Base-by-base conservation (phyloP, 768 basidiomycete genomes). In the Exsudoporus frostii region DNA sequence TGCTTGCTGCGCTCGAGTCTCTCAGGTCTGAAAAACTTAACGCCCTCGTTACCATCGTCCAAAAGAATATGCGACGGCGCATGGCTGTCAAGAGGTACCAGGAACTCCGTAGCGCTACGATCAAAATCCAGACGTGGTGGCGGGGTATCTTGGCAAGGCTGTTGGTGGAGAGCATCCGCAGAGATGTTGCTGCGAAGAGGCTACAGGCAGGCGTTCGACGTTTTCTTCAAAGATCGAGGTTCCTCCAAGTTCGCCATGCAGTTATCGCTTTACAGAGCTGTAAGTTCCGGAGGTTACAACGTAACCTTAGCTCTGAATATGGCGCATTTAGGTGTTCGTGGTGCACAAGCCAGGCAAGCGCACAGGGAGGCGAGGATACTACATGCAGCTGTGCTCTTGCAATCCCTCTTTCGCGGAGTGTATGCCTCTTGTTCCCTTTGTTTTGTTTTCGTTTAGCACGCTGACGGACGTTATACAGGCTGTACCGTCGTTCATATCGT, bases 91-190 rank as follows among this genome's bases (percentile, higher is more conserved):
- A 88, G 67, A 81, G 78, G 46, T 99, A 95, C 64, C 80, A 79
- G 51, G 72, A 78, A 49, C 77, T 93, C 42, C 84, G 92, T 32
- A 66, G 61, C 4, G 83, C 88, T 24, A 84, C 93, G 1, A 87
- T 98, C 69, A 85, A 74, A 65, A 86, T 99, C 34, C 97, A 99
- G 70, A 86, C 91, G 0, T 90, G 92, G 88, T 98, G 93, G 92
- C 82, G 96, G 56, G 87, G 90, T n/a, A 80, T 92, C 42, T 60
- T 85, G 58, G 96, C 94, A 1, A 81, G 76, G 66, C 78, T 79
- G 49, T 74, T 90, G 24, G 91, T 89, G 13, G 79, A 86, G 60
- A 73, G 71, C 52, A 81, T 94, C 52, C 80, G 90, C 53, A 80
- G 83, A 50, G 82, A 94, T 68, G 80, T 77, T 20, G 84, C 90